Base-by-base conservation (phyloP, 441 rosid species). In the Adansonia grandidieri region DNA sequence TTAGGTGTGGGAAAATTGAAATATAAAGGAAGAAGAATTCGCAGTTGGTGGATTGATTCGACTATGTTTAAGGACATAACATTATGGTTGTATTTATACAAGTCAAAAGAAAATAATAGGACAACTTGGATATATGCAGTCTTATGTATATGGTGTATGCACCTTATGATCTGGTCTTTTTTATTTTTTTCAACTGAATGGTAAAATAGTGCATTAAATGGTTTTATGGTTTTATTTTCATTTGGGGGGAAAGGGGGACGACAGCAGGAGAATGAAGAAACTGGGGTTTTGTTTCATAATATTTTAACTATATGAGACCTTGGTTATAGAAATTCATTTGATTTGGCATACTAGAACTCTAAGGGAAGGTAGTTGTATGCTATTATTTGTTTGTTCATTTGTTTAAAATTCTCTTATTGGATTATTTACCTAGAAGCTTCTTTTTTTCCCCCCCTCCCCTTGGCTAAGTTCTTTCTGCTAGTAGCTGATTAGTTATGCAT, bases 401-500 rank as follows among this genome's bases (percentile, higher is more conserved):
- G 1, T 4, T 9, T 32, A 63, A 11, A 11, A 66, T 66, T 66
- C 9, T 66, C 22, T 45, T 66, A 15, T 37, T 71, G 6, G 2
- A 2, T n/a, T 19, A 20, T 6, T 56, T 71, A n/a, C 24, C 19
- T 37, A n/a, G 50, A 56, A 57, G 61, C 20, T 32, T 28, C 7
- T 24, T 5, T 67, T 65, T n/a, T 10, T 37, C 24, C 40, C 40
- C 40, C 40, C 40, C 40, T 37, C 40, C 40, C 40, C 22, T 48
- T 48, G 58, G 42, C 13, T 69, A 15, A 50, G 4, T 6, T 54
- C 28, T 72, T 6, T 58, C 0, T 11, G 64, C 9, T 5, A 37
- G 61, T 53, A 48, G 73, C 76, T 85, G n/a, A 83, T 40, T 73
- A 6, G 28, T 37, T 40, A 73, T 61, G 45, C 20, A 28, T 57